Base-by-base conservation (phyloP, 208 protist genomes). In the Leishmania guyanensis region DNA sequence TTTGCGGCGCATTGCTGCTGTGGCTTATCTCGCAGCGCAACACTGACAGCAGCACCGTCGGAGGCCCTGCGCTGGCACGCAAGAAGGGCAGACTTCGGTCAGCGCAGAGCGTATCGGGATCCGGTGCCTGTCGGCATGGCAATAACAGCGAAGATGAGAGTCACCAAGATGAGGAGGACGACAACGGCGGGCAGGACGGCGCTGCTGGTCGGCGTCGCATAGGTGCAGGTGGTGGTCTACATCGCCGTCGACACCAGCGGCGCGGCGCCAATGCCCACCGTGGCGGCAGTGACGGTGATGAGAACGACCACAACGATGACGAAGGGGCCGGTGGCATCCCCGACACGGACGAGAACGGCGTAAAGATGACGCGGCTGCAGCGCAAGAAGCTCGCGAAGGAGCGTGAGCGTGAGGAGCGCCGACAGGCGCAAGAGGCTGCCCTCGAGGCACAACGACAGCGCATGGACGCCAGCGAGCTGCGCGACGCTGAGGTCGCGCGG, bases 381-480 rank as follows among this genome's bases (percentile, higher is more conserved):
- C 86, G 86, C 66, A 92, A 89, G 76, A 93, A 92, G 77, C 82
- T 88, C 20, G 86, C 88, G 50, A 94, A 93, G 83, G 87, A 90
- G 64, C 83, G 88, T 2, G 88, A 92, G 80, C 78, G 85, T 5
- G 90, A 84, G 82, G 89, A 87, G 81, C 90, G 90, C 17, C 88
- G 86, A 0, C 78, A 80, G 77, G 90, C 84, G 64, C 81, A 84
- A 50, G 80, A 82, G 12, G 89, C 80, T 46, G 85, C 83, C 12
- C 75, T 86, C 22, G 91, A 86, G 65, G 82, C 78, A 0, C 88
- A 83, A 39, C 89, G 84, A 33, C 58, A 79, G 50, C 84, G 77
- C 62, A 75, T 33, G 64, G 87, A 73, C 54, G 62, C 1, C 33
- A 29, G 70, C 26, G 54, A 60, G 1, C 50, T 77, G n/a, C 58